Evolutionary conservation across 768 basidiomycete species (phyloP), one percentile per base, ranked within the genome.

Genomic region (Inosperma sp.): DNA sequence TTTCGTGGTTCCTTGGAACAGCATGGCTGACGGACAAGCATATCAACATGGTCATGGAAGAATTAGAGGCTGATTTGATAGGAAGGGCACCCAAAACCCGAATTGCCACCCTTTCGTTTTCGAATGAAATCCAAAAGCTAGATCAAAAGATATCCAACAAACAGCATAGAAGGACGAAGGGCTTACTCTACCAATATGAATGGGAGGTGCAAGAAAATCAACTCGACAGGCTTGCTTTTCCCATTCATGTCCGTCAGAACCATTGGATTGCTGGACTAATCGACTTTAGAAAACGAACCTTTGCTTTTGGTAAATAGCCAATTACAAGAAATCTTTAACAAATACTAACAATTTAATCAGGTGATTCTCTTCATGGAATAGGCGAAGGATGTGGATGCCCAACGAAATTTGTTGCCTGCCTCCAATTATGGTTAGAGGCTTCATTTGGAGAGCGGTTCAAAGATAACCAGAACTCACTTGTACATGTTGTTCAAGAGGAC

Each of bases 1-100:
- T 49, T n/a, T 27, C 48, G n/a, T 3, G 25, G n/a, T 39, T 51
- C 7, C 21, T 51, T n/a, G 49, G 49, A 19, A 43, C 40, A 4
- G 19, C 10, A 4, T 51, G 40, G 41, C 30, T 51, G 21, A n/a
- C 39, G 16, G 40, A 51, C 22, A 30, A 33, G 12, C 49, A 43
- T 16, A 44, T 51, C 8, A 30, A 33, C 5, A 43, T 45, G 23
- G 44, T 51, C 40, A n/a, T 51, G 5, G 49, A 51, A 6, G 22
- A 26, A 16, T 26, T 44, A 9, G 7, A 9, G 13, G n/a, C 16
- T n/a, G 26, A 25, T 8, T 7, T 33, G 4, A 19, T 4, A 35
- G 34, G 17, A 5, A 17, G 14, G 14, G 12, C 5, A 9, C 5
- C 8, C 5, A n/a, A 12, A 13, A 13, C 17, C 12, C 4, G 4